Percentiles rank a stretch among this genome's conserved stretches.
These are phyloP conservation scores for Penicillium italicum DNA, from an alignment of 2,329 filamentous ascomycete species.

Conservation along the genomic window DNA sequence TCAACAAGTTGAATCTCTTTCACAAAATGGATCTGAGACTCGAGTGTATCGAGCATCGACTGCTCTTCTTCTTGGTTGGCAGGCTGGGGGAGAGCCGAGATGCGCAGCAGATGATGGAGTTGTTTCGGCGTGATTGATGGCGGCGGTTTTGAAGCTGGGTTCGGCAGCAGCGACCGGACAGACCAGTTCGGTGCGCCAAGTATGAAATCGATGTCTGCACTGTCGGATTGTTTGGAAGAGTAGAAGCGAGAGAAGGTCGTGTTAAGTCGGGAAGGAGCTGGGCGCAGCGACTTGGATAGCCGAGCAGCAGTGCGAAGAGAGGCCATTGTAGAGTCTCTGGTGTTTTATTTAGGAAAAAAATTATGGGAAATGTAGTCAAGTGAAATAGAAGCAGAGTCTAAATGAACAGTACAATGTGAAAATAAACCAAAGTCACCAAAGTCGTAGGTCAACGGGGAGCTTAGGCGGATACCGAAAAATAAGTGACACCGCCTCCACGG, in stretches of 20 bases:
- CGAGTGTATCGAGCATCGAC: conserved; percentile 69
- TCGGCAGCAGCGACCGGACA: conserved; percentile 67
- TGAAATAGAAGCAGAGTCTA: neutral
- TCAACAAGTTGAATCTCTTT: conserved; percentile 76
- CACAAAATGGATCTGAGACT: conserved; percentile 87
- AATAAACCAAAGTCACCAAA: neutral
- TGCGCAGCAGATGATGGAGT: conserved; percentile 78
- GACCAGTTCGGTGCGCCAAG: conserved; percentile 79
- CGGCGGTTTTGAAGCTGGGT: conserved; percentile 28
- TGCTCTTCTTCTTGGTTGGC: conserved; percentile 59
- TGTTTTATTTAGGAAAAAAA: too few relatives aligned
- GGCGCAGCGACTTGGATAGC: conserved; percentile 12
- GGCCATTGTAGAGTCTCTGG: conserved; percentile 7
- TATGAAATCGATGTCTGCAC: conserved; percentile 42
- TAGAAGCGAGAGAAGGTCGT: conserved; percentile 16
- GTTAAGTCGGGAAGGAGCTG: conserved; percentile 1
- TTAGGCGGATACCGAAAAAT: conserved; percentile 11
- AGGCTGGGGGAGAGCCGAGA: conserved; percentile 81
- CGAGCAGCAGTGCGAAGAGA: conserved; percentile 17
- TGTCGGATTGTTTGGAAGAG: conserved; percentile 22
- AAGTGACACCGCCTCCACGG: conserved; percentile 23
- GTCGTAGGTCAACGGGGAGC: neutral
- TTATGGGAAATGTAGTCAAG: neutral
- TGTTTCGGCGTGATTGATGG: conserved; percentile 59
- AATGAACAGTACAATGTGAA: neutral